These are phyloP conservation scores for Microdochium bolleyi DNA, from an alignment of 2,329 filamentous ascomycete genomes.

Conservation along the genomic window DNA sequence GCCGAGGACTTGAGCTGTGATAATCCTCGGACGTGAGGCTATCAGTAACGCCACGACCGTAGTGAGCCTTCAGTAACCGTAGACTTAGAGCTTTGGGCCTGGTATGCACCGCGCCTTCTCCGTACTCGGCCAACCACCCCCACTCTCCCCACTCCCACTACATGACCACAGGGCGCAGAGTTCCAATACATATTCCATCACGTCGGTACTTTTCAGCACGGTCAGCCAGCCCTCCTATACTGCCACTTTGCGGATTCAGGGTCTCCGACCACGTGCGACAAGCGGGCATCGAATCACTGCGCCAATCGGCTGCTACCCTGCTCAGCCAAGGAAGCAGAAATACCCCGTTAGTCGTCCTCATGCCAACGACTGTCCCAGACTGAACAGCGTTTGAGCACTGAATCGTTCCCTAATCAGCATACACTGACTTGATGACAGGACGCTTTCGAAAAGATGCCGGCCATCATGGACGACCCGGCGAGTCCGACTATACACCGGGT, in stretches of 20 bases:
- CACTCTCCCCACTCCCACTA: not conserved
- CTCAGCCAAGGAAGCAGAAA: not conserved
- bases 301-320: not conserved
- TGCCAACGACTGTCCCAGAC: not conserved
- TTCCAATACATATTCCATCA: not conserved
- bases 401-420: not conserved
- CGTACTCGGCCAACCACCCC: not conserved
- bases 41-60: too few species aligned
- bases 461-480: constrained; percentile 70
- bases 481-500: constrained; percentile 63
- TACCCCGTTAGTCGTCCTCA: not conserved
- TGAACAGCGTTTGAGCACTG: too few species aligned
- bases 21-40: too few species aligned
- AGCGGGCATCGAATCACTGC: not conserved
- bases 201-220: not conserved
- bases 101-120: not conserved
- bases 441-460: constrained; percentile 50
- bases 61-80: not conserved
- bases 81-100: too few species aligned
- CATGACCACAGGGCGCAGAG: not conserved
- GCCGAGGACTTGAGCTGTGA: too few species aligned
- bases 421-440: constrained; percentile 2
- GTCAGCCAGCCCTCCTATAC: not conserved
- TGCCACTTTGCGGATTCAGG: not conserved
- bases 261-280: not conserved